Percentiles rank a stretch among this genome's conserved stretches.
Conservation (phyloP, 83 land plant genomes). For the Larix sibirica region DNA sequence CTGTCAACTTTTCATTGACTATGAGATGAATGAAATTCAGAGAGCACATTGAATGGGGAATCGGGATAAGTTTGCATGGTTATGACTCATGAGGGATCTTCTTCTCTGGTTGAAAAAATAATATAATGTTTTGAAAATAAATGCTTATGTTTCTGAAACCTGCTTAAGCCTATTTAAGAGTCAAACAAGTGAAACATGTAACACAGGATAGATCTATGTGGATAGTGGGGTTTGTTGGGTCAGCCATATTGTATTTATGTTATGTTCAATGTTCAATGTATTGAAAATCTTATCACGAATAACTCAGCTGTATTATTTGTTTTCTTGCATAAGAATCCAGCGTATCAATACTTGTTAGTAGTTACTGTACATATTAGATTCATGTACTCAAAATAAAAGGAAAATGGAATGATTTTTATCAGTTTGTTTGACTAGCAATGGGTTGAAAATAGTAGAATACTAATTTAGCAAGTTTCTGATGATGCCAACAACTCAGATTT, state of each 20-base stretch:
- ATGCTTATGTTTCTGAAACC: neutral
- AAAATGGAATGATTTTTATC: neutral
- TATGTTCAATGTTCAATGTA: neutral
- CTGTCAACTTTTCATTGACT: neutral
- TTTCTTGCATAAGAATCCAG: neutral
- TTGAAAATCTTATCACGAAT: neutral
- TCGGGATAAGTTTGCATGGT: neutral
- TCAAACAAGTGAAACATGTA: neutral
- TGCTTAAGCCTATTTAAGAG: neutral
- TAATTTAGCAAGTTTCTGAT: neutral
- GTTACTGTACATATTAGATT: neutral
- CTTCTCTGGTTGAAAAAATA: too few relatives aligned
- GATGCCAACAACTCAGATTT: slow-evolving; percentile 50
- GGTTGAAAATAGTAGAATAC: neutral
- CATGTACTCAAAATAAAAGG: neutral
- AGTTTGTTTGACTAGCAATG: too few relatives aligned
- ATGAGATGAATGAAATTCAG: neutral
- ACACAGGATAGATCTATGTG: neutral
- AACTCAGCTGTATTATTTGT: neutral
- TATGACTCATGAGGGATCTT: too few relatives aligned
- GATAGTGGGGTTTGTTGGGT: neutral
- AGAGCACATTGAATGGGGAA: neutral
- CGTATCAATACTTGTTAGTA: neutral
- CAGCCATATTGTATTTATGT: neutral
- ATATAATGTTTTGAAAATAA: neutral